These are phyloP conservation scores for Sugiyamaella pinicola DNA, from an alignment of 1,139 yeast genomes.

Conservation along the genomic window DNA sequence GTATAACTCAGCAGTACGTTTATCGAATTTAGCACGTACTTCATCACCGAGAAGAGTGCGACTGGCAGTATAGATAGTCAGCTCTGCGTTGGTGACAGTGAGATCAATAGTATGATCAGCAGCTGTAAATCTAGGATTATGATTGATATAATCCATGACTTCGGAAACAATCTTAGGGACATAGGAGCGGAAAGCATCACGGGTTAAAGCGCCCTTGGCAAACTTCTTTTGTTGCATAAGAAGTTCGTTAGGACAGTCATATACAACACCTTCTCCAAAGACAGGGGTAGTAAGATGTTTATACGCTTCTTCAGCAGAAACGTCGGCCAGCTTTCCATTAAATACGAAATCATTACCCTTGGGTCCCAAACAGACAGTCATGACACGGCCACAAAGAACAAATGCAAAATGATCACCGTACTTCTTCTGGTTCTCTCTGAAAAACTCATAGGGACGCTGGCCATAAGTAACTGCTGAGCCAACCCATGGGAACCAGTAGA, in stretches of 20 bases:
- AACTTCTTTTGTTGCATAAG: slow-evolving; percentile 98
- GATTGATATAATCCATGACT: slow-evolving; percentile 62
- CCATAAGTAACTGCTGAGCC: slow-evolving; percentile 91
- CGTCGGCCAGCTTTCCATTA: slow-evolving; percentile 86
- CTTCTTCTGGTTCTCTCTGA: slow-evolving; percentile 70
- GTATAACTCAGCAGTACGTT: slow-evolving; percentile 81
- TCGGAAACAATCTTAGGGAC: slow-evolving; percentile 90
- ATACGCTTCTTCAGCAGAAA: slow-evolving; percentile 95
- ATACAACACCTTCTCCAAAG: slow-evolving; percentile 94
- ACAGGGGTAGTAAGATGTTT: slow-evolving; percentile 95
- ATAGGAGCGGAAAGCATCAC: slow-evolving; percentile 78
- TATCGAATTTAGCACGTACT: slow-evolving; percentile 79
- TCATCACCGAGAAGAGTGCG: slow-evolving; percentile 89
- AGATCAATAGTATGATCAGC: slow-evolving; percentile 64
- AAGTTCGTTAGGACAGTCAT: slow-evolving; percentile 91
- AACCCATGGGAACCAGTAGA: slow-evolving; percentile 93
- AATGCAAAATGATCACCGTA: slow-evolving; percentile 94
- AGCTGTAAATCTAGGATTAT: slow-evolving; percentile 49
- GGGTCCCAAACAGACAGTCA: slow-evolving; percentile 97
- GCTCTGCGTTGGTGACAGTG: slow-evolving; percentile 86
- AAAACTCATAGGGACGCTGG: slow-evolving; percentile 89
- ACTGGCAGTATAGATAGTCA: slow-evolving; percentile 95
- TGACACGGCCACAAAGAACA: slow-evolving; percentile 80
- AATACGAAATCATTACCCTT: slow-evolving; percentile 96
- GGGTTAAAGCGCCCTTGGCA: slow-evolving; percentile 85